phyloP scores from a whole-genome alignment of 108 stramenopile species.

The Skeletonema potamos region DNA sequence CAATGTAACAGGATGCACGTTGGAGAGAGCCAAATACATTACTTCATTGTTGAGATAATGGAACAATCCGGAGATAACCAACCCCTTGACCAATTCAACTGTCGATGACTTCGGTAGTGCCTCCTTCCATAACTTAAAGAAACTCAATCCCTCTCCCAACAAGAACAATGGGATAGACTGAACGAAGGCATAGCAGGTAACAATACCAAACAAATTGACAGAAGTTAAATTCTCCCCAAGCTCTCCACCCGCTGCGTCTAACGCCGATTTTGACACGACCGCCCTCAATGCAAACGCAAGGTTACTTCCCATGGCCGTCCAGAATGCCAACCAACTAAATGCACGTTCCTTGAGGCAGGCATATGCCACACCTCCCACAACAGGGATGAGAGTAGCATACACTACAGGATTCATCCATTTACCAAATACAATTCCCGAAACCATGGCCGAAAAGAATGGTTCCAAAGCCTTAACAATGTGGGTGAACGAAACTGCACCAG shows the following conservation, averaged over 20 bases:
- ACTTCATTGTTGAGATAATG: slow-evolving; percentile 97
- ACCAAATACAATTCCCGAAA: slow-evolving; percentile 71
- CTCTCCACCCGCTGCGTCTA: slow-evolving; percentile 48
- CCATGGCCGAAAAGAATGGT: slow-evolving; percentile 83
- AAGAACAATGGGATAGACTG: slow-evolving; percentile 77
- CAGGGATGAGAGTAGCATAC: slow-evolving; percentile 81
- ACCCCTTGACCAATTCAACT: slow-evolving; percentile 44
- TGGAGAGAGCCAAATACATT: slow-evolving; percentile 88
- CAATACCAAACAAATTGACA: slow-evolving; percentile 91
- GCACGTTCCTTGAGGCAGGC: slow-evolving; percentile 87
- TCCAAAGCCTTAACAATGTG: slow-evolving; percentile 94
- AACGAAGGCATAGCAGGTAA: slow-evolving; percentile 79
- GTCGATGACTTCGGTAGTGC: slow-evolving; percentile 26
- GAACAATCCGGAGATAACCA: slow-evolving; percentile 83
- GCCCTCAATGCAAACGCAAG: slow-evolving; percentile 87
- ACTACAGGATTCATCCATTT: slow-evolving; percentile 78
- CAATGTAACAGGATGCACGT: slow-evolving; percentile 92
- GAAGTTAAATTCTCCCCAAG: slow-evolving; percentile 71
- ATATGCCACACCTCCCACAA: slow-evolving; percentile 89
- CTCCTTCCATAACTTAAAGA: slow-evolving; percentile 56
- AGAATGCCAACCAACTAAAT: slow-evolving; percentile 91
- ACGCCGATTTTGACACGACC: slow-evolving; percentile 84
- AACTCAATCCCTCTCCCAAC: slow-evolving; percentile 59
- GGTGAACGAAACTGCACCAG: slow-evolving; percentile 86
- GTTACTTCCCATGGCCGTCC: slow-evolving; percentile 91